A percentile compares a stretch with the other conserved stretches of the same genome.
Evolutionary conservation across 768 basidiomycete species (phyloP).

Genomic region (Boletus tomentosulus): DNA sequence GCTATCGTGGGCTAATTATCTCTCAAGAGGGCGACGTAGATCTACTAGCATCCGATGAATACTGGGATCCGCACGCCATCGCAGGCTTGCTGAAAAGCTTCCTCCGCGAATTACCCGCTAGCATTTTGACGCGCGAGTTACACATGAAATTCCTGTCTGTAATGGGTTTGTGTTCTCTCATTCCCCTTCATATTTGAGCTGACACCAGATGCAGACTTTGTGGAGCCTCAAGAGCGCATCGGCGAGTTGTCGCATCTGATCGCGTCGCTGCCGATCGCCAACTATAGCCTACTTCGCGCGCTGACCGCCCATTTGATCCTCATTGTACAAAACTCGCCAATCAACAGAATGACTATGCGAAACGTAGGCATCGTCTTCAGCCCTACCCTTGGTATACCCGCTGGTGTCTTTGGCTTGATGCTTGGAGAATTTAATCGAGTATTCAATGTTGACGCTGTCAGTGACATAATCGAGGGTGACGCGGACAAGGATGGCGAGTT

Average conservation of each 20-base stretch:
- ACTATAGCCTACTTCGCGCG: constrained; percentile 91
- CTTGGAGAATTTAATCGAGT: constrained; percentile 90
- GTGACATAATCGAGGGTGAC: constrained; percentile 20
- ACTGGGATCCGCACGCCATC: constrained; percentile 97
- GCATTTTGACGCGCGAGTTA: constrained; percentile 87
- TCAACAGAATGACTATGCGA: constrained; percentile 98
- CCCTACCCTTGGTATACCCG: constrained; percentile 96
- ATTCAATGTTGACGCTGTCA: constrained; percentile 68
- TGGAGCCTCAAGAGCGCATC: constrained; percentile 84
- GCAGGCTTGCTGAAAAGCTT: constrained; percentile 92
- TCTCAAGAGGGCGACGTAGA: constrained; percentile 91
- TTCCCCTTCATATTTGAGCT: constrained; percentile 4
- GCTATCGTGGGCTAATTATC: constrained; percentile 5
- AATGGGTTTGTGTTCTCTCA: constrained; percentile 63
- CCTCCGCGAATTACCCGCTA: constrained; percentile 88
- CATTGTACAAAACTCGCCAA: constrained; percentile 82
- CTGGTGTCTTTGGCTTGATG: constrained; percentile 93
- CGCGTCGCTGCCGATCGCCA: constrained; percentile 80
- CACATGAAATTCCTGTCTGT: constrained; percentile 89
- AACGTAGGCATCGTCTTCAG: constrained; percentile 99
- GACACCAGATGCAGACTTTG: constrained; percentile 60
- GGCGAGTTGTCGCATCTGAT: constrained; percentile 83
- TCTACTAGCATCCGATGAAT: constrained; percentile 81
- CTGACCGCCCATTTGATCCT: constrained; percentile 93
- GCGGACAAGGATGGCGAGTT: constrained; percentile 36